Conservation (phyloP, 768 basidiomycete species). For the Tremella yokohamensis region DNA sequence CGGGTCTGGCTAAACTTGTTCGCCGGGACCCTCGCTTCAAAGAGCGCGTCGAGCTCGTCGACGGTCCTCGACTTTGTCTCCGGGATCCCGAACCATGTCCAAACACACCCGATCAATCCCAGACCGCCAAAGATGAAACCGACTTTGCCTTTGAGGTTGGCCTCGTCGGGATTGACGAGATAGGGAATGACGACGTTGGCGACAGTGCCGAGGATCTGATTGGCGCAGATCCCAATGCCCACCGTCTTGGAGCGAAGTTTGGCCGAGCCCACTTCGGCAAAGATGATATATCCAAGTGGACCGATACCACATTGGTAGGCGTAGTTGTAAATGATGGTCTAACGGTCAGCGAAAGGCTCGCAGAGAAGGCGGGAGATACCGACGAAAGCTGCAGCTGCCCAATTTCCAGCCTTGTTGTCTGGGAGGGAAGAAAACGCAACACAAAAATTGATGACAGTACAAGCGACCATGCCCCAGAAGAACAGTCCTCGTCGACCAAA, state of each 20-base stretch:
- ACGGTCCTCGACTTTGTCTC: constrained; percentile 39
- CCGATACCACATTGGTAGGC: constrained; percentile 5
- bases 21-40: constrained; percentile 32
- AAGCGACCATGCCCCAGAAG: constrained; percentile 29
- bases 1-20: constrained; percentile 3
- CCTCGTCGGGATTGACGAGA: constrained; percentile 43
- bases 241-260: constrained; percentile 16
- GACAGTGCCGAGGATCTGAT: background rate
- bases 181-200: constrained; percentile 21
- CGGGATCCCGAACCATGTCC: constrained; percentile 38
- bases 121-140: constrained; percentile 18
- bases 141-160: constrained; percentile 18
- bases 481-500: constrained; percentile 38
- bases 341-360: background rate
- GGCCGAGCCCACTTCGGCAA: constrained; percentile 14
- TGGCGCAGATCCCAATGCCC: constrained; percentile 6
- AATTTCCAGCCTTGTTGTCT: constrained; percentile 13
- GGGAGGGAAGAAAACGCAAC: constrained; percentile 18
- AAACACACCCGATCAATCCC: constrained; percentile 36
- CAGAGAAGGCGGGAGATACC: background rate
- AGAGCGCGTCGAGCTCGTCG: constrained; percentile 53
- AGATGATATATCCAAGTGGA: constrained; percentile 16
- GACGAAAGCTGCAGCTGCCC: constrained; percentile 25
- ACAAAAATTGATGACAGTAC: constrained; percentile 17
- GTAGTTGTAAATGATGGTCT: constrained; percentile 3